Conservation (phyloP, 768 basidiomycete species). For the Pulveroboletus sp. region DNA sequence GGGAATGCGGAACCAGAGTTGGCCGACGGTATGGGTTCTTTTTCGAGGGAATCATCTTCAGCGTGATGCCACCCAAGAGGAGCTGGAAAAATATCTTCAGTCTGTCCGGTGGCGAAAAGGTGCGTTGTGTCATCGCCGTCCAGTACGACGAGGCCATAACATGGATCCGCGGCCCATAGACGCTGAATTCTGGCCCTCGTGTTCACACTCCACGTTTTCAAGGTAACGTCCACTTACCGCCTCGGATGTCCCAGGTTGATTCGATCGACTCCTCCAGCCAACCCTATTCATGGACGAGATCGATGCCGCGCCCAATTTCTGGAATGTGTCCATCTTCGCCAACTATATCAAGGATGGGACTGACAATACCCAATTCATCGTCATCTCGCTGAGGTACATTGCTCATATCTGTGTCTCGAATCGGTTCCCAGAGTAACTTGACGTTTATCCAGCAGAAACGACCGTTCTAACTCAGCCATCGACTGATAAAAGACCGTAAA, state of each 20-base stretch:
- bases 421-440: too few relatives aligned
- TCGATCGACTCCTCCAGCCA: conserved; percentile 47
- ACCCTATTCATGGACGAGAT: conserved; percentile 99
- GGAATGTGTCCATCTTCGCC: conserved; percentile 97
- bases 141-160: background rate
- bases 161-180: conserved; percentile 43
- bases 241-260: background rate
- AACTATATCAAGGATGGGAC: conserved; percentile 98
- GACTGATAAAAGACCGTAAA: conserved; percentile 98
- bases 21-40: conserved; percentile 97
- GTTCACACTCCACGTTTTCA: conserved; percentile 96
- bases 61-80: conserved; percentile 99
- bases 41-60: conserved; percentile 99
- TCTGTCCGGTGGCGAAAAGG: conserved; percentile 97
- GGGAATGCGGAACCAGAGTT: conserved; percentile 97
- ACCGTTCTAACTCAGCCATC: conserved; percentile 97
- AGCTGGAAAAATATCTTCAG: conserved; percentile 99
- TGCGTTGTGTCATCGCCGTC: conserved; percentile 23
- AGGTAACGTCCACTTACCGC: conserved; percentile 44
- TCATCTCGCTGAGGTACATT: conserved; percentile 86
- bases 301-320: conserved; percentile 92
- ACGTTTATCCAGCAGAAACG: conserved; percentile 54
- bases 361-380: conserved; percentile 97
- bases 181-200: conserved; percentile 89
- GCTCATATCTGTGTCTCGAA: background rate